Percentiles rank a stretch among this genome's conserved stretches.
phyloP scores from a whole-genome alignment of 805 yeast species.

The Isabelozyma gotoi region DNA sequence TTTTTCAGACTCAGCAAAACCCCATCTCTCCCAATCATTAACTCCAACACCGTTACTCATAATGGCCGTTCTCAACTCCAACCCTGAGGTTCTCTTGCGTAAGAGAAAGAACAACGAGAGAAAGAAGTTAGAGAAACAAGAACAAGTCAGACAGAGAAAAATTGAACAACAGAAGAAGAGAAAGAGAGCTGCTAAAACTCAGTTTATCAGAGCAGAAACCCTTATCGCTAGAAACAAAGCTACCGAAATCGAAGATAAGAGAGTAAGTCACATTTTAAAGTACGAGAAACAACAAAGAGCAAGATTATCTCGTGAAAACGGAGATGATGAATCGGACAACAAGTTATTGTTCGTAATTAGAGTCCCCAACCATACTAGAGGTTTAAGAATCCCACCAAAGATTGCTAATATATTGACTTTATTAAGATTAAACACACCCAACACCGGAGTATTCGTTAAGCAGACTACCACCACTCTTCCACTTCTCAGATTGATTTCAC shows the following conservation, averaged over 20 bases:
- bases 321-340: conserved; percentile 22
- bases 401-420: conserved; percentile 58
- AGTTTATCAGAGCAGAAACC: conserved; percentile 73
- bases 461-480: conserved; percentile 59
- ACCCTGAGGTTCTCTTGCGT: conserved; percentile 74
- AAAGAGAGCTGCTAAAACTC: conserved; percentile 43
- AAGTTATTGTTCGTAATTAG: conserved; percentile 63
- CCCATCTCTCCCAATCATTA: background rate
- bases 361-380: conserved; percentile 57
- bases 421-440: conserved; percentile 56
- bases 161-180: conserved; percentile 45
- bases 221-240: conserved; percentile 66
- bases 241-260: conserved; percentile 63
- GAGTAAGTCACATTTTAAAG: conserved; percentile 63
- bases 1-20: background rate
- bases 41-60: background rate
- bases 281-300: conserved; percentile 35
- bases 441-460: conserved; percentile 74
- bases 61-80: conserved; percentile 56
- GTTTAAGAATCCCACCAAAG: conserved; percentile 65
- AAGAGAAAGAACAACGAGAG: conserved; percentile 80
- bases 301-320: conserved; percentile 46
- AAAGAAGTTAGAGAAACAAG: conserved; percentile 71
- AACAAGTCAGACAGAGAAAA: conserved; percentile 53
- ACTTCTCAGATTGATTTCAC: conserved; percentile 64